phyloP scores from a whole-genome alignment of 2,329 filamentous ascomycete species.

The Erysiphe pulchra region DNA sequence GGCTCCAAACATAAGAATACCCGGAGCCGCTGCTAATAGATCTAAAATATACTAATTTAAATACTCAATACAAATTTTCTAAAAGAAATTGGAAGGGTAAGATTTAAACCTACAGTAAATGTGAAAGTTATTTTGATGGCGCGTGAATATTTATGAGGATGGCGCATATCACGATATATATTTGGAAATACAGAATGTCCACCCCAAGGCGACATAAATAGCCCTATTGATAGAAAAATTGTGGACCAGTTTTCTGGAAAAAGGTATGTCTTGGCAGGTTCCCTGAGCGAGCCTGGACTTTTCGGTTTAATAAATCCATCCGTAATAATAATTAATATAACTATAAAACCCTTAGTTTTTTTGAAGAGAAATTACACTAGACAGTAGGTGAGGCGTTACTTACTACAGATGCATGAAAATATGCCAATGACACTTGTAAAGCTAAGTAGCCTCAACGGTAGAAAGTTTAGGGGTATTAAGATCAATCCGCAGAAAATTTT shows the following conservation, averaged over 20 bases:
- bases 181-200: slow-evolving; percentile 53
- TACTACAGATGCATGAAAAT: slow-evolving; percentile 65
- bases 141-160: slow-evolving; percentile 40
- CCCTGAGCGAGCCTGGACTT: slow-evolving; percentile 54
- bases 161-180: slow-evolving; percentile 51
- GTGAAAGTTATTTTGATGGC: slow-evolving; percentile 60
- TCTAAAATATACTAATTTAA: slow-evolving; percentile 45
- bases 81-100: not conserved
- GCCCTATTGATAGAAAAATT: slow-evolving; percentile 64
- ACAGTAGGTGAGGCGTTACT: slow-evolving; percentile 16
- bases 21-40: slow-evolving; percentile 53
- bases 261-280: slow-evolving; percentile 56
- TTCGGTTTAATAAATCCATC: slow-evolving; percentile 70
- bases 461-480: slow-evolving; percentile 58
- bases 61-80: not conserved
- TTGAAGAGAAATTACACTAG: too few species aligned
- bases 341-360: slow-evolving; percentile 17
- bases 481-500: slow-evolving; percentile 62
- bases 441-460: slow-evolving; percentile 61
- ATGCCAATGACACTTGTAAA: slow-evolving; percentile 90
- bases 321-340: slow-evolving; percentile 58
- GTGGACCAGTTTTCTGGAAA: slow-evolving; percentile 68
- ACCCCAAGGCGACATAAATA: slow-evolving; percentile 65
- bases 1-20: slow-evolving; percentile 87
- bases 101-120: slow-evolving; percentile 38